Evolutionary conservation across 2,329 filamentous ascomycete species (phyloP), one percentile per base, ranked within the genome.

Genomic region (Xylaria sp.): DNA sequence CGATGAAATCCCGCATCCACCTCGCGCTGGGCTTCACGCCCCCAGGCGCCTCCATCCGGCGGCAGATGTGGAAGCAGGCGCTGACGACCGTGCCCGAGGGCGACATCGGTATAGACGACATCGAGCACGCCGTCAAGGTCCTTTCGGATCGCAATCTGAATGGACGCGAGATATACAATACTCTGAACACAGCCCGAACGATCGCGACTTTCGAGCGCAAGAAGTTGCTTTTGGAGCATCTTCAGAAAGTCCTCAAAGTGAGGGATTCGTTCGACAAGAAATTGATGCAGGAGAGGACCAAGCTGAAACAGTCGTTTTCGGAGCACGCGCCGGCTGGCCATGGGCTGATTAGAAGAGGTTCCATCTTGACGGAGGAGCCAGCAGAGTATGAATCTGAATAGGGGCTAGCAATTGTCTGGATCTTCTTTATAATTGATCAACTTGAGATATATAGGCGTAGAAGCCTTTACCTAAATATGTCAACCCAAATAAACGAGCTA

Each of bases 1-100:
- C 82, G 0, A 82, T 82, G 71, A 77, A 77, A 69, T 82, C 81
- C 0, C 77, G 81, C 1, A 79, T 82, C 34, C 79, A 82, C 66
- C 73, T 81, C 10, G 77, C 75, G 20, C 72, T 82, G 0, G 78
- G 78, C 54, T 82, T 81, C 70, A 23, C 55, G 20, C 41, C 50
- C 2, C 70, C 70, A 9, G 70, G 37, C 8, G 10, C 55, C 25
- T 39, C 63, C 6, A 48, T 69, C 50, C 65, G 61, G 41, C 62
- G 37, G 9, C 66, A 67, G 18, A 63, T 52, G 46, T 70, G 44
- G 71, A 69, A 9, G 18, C 66, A 67, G 28, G 44, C 50, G 1
- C 28, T 72, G 3, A 23, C 54, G 8, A 51, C 51, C 20, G 50
- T 73, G 2, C 64, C 65, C 0, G 54, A 52, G 8, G 68, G 70